Base-by-base conservation (phyloP, 768 basidiomycete species). In the Termitomyces sp. region DNA sequence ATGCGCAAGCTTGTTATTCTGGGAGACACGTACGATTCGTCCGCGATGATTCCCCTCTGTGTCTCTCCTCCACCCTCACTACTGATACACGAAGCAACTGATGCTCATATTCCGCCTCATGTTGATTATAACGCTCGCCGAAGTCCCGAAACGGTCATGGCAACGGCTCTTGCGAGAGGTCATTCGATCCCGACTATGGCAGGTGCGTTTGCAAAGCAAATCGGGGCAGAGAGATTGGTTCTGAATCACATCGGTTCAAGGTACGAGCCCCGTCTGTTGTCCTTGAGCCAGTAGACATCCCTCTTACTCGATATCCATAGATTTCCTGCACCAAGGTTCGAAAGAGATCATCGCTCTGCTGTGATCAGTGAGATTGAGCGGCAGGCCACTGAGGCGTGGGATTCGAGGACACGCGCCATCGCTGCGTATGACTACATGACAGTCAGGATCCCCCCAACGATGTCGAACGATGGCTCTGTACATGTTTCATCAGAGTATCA, bases 81-180 rank as follows among this genome's bases (percentile, higher is more conserved):
- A n/a, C 79, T 94, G 20, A 78, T 94, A n/a, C 94, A 95, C 71
- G 93, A 95, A 73, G 85, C 88, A 1, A 93, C 91, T 2, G 92
- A 94, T 68, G 86, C 88, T 0, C 81, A 80, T 64, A 84, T 95
- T 40, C 86, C 89, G 0, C 68, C 61, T 2, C 66, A 77, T 52
- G 79, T 89, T 58, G 86, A 87, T 69, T 73, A 77, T 9, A 76
- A 74, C 9, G 74, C 82, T 35, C 79, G 70, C 57, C 78, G 81
- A 57, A 76, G 76, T 32, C 74, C 71, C 2, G 74, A 75, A 53
- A 76, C 73, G 57, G 75, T 86, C 39, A 62, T 72, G 63, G 71
- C 79, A 60, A 88, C 82, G 61, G 81, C 85, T 0, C 73, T 85
- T n/a, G 76, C 77, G 32, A 80, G 86, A 51, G 92, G 93, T 0